These are phyloP conservation scores for Fusarium camptoceras DNA, from an alignment of 2,329 filamentous ascomycete species.

Conservation along the genomic window DNA sequence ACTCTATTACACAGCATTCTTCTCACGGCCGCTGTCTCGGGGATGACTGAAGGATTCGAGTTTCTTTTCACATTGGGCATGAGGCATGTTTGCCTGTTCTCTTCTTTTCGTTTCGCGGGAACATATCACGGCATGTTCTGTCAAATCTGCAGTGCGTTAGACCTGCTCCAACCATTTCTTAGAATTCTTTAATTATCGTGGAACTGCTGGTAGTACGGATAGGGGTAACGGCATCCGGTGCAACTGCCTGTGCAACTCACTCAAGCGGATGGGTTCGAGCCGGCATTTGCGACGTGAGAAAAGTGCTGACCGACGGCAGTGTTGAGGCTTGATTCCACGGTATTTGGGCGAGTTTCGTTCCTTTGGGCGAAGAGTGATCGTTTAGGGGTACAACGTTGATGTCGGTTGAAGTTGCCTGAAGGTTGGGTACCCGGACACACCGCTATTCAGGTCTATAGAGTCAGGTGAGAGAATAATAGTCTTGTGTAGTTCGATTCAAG, in stretches of 20 bases:
- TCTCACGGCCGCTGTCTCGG: slow-evolving; percentile 10
- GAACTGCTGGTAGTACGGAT: slow-evolving; percentile 15
- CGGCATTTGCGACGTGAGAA: slow-evolving; percentile 25
- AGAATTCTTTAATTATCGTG: slow-evolving; percentile 5
- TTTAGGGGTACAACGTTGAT: slow-evolving; percentile 26
- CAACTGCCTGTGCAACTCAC: slow-evolving; percentile 30
- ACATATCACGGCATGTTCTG: slow-evolving; percentile 24
- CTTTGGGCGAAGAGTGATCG: background rate
- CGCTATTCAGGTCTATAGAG: slow-evolving; percentile 7
- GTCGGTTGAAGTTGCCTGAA: slow-evolving; percentile 37
- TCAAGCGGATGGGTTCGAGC: slow-evolving; percentile 6
- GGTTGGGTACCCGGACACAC: background rate
- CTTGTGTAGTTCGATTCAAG: background rate
- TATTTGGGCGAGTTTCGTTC: background rate
- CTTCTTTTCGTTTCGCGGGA: slow-evolving; percentile 1
- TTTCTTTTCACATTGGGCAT: slow-evolving; percentile 30
- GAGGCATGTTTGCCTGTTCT: slow-evolving; percentile 28
- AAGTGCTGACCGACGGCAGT: slow-evolving; percentile 12
- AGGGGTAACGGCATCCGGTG: slow-evolving; percentile 33
- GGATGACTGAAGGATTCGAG: slow-evolving; percentile 15
- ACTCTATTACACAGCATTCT: slow-evolving; percentile 18
- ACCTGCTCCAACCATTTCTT: slow-evolving; percentile 7
- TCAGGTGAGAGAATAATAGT: background rate
- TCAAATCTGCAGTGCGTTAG: slow-evolving; percentile 13
- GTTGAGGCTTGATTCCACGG: background rate